Conservation (phyloP, 148 eudicot genomes). For the Rhododendron ovatum region DNA sequence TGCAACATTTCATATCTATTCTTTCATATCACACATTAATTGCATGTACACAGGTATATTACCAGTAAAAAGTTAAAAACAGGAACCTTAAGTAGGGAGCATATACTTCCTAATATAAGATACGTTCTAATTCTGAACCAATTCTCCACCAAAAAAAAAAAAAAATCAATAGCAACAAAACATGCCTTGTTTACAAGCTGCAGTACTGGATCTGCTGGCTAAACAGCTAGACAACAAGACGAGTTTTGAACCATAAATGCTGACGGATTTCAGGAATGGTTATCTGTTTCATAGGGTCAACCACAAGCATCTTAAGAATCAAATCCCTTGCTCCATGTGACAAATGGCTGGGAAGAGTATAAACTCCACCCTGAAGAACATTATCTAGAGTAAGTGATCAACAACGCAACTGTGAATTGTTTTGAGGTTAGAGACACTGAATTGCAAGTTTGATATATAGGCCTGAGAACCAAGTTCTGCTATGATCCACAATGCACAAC, state of each 20-base stretch:
- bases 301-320: conserved; percentile 36
- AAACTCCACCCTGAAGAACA: conserved; percentile 26
- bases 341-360: conserved; percentile 34
- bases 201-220: conserved; percentile 26
- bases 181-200: conserved; percentile 35
- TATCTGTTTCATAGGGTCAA: conserved; percentile 39
- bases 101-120: background rate
- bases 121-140: background rate
- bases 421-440: background rate
- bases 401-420: background rate
- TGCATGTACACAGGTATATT: background rate
- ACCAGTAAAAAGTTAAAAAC: background rate
- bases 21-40: background rate
- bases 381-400: conserved; percentile 4
- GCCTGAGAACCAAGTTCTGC: background rate
- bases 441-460: background rate
- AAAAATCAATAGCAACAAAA: background rate
- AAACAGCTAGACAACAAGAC: conserved; percentile 33
- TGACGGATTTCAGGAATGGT: conserved; percentile 31
- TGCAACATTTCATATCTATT: background rate
- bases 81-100: background rate
- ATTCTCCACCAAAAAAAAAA: background rate
- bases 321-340: conserved; percentile 34
- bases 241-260: conserved; percentile 32
- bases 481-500: background rate